Conservation (phyloP, 352 stramenopile genomes). For the Phytophthora syringae region DNA sequence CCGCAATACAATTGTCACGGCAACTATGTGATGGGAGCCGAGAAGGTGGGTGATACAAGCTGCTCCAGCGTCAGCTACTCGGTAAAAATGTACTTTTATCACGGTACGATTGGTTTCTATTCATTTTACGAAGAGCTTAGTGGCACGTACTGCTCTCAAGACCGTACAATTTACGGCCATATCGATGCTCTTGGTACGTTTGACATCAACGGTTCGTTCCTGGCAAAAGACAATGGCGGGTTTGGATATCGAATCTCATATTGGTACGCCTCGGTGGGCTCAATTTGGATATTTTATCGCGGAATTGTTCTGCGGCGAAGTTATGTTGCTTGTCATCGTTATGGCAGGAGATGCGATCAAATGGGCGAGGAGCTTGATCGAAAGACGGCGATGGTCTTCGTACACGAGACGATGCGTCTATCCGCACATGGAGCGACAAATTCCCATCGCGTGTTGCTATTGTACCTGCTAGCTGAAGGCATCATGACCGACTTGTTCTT, state of each 20-base stretch:
- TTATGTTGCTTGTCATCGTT: constrained; percentile 16
- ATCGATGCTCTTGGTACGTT: constrained; percentile 16
- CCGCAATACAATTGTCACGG: constrained; percentile 22
- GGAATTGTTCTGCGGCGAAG: constrained; percentile 16
- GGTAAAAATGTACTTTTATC: constrained; percentile 18
- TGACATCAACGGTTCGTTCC: constrained; percentile 20
- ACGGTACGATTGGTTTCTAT: constrained; percentile 25
- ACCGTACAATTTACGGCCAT: constrained; percentile 16
- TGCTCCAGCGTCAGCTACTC: constrained; percentile 10
- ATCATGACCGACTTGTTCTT: constrained; percentile 38
- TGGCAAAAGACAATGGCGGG: constrained; percentile 5
- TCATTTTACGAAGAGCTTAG: constrained; percentile 21
- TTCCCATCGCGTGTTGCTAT: constrained; percentile 16
- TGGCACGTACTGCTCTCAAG: constrained; percentile 19
- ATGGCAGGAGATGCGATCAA: constrained; percentile 11
- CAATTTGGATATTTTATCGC: constrained; percentile 18
- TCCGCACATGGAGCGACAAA: constrained; percentile 22
- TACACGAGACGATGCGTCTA: constrained; percentile 20
- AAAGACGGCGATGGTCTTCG: constrained; percentile 14
- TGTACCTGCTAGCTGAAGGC: constrained; percentile 31
- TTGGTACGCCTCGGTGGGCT: constrained; percentile 11
- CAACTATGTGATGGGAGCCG: neutral
- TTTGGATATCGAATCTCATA: constrained; percentile 15
- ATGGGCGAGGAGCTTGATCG: constrained; percentile 6
- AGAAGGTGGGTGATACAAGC: constrained; percentile 1